Conservation (phyloP, 176 grass and related monocot genomes). For the Oryza officinalis region DNA sequence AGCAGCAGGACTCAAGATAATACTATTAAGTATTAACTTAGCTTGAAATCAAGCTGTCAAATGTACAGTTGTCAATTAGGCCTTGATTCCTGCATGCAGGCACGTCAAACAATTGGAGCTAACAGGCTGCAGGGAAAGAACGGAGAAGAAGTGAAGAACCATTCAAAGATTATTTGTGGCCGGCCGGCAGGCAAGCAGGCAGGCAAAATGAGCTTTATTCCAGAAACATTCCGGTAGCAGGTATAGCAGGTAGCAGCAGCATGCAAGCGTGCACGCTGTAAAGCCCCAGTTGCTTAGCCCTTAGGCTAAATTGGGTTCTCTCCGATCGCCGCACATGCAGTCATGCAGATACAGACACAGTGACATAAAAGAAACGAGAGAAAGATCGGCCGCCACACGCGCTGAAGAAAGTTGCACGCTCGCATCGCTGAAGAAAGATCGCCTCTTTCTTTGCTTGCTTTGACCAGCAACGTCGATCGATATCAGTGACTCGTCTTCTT, state of each 20-base stretch:
- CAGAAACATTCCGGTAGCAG: neutral
- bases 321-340: neutral
- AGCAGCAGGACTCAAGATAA: too few species aligned
- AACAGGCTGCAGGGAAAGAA: neutral
- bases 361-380: neutral
- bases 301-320: conserved; percentile 2
- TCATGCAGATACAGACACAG: neutral
- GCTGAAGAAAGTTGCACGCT: neutral
- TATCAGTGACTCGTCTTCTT: neutral
- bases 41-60: neutral
- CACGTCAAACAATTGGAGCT: neutral
- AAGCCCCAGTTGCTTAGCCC: conserved; percentile 6
- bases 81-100: neutral
- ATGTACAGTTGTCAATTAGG: neutral
- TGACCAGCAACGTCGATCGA: neutral
- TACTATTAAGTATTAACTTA: too few species aligned
- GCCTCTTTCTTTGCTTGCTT: conserved; percentile 8
- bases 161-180: neutral
- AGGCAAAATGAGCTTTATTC: neutral
- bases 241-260: neutral
- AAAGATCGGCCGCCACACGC: neutral
- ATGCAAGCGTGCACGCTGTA: neutral
- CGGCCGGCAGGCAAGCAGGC: neutral
- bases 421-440: neutral
- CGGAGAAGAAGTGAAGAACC: neutral